Percentiles rank a stretch among this genome's conserved stretches.
phyloP scores from a whole-genome alignment of 2,329 filamentous ascomycete genomes.

The Fusarium virguliforme region DNA sequence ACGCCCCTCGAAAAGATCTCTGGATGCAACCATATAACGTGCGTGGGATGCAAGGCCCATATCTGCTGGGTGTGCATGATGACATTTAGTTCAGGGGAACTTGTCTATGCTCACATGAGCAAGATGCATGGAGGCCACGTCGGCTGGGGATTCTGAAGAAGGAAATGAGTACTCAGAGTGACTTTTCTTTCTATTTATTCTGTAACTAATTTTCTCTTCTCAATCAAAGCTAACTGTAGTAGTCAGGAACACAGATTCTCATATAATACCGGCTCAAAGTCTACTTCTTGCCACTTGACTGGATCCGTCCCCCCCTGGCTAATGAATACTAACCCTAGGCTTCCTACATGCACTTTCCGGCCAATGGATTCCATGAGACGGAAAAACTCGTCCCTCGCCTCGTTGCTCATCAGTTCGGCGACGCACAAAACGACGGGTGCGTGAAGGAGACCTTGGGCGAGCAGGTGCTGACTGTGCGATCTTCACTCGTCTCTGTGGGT shows the following conservation, averaged over 20 bases:
- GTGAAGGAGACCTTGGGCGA: neutral
- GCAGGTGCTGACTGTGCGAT: neutral
- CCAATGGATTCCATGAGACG: neutral
- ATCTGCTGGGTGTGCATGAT: conserved; percentile 66
- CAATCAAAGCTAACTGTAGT: too few relatives aligned
- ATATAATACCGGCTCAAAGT: too few relatives aligned
- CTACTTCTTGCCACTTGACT: too few relatives aligned
- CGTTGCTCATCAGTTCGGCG: neutral
- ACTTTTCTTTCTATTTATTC: too few relatives aligned
- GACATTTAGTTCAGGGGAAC: conserved; percentile 47
- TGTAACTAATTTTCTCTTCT: too few relatives aligned
- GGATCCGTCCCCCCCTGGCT: too few relatives aligned
- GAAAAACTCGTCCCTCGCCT: neutral
- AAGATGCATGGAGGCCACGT: conserved; percentile 10
- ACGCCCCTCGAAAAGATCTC: conserved; percentile 60
- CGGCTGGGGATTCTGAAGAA: neutral
- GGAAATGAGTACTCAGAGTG: too few relatives aligned
- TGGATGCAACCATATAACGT: conserved; percentile 66
- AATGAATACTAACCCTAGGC: neutral
- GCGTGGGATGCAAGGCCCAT: conserved; percentile 59
- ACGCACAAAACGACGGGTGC: neutral
- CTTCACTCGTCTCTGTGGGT: neutral
- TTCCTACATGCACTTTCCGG: neutral
- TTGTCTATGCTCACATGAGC: conserved; percentile 19
- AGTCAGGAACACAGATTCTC: too few relatives aligned